Evolutionary conservation across 2,329 filamentous ascomycete species (phyloP), one percentile per base, ranked within the genome.

Genomic region (Ophiocordyceps sinensis): DNA sequence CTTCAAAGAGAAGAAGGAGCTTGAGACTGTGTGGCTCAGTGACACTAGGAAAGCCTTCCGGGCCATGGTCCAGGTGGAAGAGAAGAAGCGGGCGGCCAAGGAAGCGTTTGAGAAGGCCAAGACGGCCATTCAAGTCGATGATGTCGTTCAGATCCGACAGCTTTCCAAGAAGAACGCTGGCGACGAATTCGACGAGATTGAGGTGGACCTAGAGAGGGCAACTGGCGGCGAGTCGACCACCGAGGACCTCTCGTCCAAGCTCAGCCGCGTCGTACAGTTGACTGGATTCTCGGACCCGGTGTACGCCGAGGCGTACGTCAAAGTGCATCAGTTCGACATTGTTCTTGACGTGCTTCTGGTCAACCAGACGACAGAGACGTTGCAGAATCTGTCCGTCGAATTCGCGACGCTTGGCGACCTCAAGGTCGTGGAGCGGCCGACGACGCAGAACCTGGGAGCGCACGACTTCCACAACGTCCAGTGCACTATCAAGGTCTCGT

Each of bases 381-480:
- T 98, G 21, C 91, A 96, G 61, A 98, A 98, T 54, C 72, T 98
- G 28, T 94, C 87, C 0, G 89, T 98, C 19, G 91, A 98, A 61
- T 98, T 98, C 57, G 91, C 91, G n/a, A 98, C 91, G 0, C 73
- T 98, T 1, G 91, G 91, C 46, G 91, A 98, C 58, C 75, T 98
- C 46, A 98, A 98, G 67, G 91, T 98, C 29, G 89, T 98, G 21
- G 91, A 98, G 66, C 77, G 88, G 47, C 91, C 91, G 35, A 93
- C 87, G 3, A 96, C 91, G 5, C 91, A 96, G 62, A 98, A 95
- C 56, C 75, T 98, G 12, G 87, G 82, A 2, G 86, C 87, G 1
- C 87, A 95, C 57, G 91, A 95, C 62, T 98, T 98, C 71, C 79
- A 94, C 66, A 96, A 96, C 56, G 87, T 98, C 28, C 91, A 98